Base-by-base conservation (phyloP, 257 asterid species). In the Gardenia jasminoides region DNA sequence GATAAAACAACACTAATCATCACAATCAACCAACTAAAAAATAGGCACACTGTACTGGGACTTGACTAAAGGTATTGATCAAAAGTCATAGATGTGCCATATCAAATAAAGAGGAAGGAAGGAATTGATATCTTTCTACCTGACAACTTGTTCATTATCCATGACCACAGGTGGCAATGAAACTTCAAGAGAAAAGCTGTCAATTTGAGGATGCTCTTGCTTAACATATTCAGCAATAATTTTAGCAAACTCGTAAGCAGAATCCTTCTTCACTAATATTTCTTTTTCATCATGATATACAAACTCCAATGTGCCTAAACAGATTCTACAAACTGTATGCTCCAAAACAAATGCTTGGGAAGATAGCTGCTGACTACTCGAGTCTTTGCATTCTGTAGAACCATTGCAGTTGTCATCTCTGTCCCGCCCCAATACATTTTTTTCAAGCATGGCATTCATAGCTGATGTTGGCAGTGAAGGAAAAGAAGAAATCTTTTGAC, bases 301-400 rank as follows among this genome's bases (percentile, higher is more conserved):
- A 87, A 89, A 93, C 83, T 91, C 93, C 91, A 94, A 84, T 65
- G 91, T 84, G 72, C 98, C 98, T 67, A 91, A 81, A 79, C 98
- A 94, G 43, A 88, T 83, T 74, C 86, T 86, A 86, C 99, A 94
- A 75, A 89, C 81, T 47, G 41, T 70, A 64, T 67, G 70, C 73
- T 83, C 89, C 74, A 83, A 90, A 67, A 79, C 77, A 50, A 26
- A 52, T 62, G 85, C 86, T 39, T 81, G 79, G 75, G 73, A 65
- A 64, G 80, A 72, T 58, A 36, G 41, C 41, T 77, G 74, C 33
- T 58, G 78, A 67, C 70, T 69, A 76, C 67, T 76, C 67, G 41
- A 39, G 74, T 72, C 88, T 59, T 80, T 76, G 44, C 56, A 70
- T 83, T 80, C 84, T 41, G 62, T n/a, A n/a, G 76, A 77, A 80